Conservation (phyloP, 768 basidiomycete species). For the Rhizopogon vulgaris region DNA sequence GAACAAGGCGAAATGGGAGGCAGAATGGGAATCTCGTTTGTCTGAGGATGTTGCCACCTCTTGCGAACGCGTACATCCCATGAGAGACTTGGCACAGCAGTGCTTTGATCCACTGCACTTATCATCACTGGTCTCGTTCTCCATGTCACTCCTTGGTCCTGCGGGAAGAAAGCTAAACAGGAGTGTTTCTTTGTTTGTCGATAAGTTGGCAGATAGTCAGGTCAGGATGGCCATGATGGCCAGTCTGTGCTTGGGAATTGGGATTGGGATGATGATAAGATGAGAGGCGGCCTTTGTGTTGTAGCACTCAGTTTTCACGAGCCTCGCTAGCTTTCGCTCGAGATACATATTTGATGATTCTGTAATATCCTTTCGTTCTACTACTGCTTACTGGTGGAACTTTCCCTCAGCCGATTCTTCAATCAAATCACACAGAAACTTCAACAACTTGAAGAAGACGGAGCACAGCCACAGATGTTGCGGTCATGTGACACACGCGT, state of each 20-base stretch:
- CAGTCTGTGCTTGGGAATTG: slow-evolving; percentile 40
- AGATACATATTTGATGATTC: not conserved
- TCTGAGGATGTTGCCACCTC: slow-evolving; percentile 53
- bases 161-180: slow-evolving; percentile 23
- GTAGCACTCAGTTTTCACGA: not conserved
- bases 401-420: too few relatives aligned
- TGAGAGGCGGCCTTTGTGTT: slow-evolving; percentile 2
- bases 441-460: too few relatives aligned
- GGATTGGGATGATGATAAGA: slow-evolving; percentile 33
- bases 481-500: slow-evolving; percentile 26
- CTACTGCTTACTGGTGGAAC: not conserved
- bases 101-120: slow-evolving; percentile 61
- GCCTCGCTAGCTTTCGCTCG: not conserved
- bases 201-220: slow-evolving; percentile 20
- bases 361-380: not conserved
- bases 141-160: slow-evolving; percentile 54
- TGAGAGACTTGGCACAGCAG: slow-evolving; percentile 19
- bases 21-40: slow-evolving; percentile 55
- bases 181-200: slow-evolving; percentile 15
- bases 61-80: slow-evolving; percentile 36
- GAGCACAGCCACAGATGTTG: not conserved
- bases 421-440: too few relatives aligned
- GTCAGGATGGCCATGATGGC: slow-evolving; percentile 31
- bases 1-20: slow-evolving; percentile 63
- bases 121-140: slow-evolving; percentile 55